These are phyloP conservation scores for Sporothrix phasma DNA, from an alignment of 2,329 filamentous ascomycete species.

Conservation along the genomic window DNA sequence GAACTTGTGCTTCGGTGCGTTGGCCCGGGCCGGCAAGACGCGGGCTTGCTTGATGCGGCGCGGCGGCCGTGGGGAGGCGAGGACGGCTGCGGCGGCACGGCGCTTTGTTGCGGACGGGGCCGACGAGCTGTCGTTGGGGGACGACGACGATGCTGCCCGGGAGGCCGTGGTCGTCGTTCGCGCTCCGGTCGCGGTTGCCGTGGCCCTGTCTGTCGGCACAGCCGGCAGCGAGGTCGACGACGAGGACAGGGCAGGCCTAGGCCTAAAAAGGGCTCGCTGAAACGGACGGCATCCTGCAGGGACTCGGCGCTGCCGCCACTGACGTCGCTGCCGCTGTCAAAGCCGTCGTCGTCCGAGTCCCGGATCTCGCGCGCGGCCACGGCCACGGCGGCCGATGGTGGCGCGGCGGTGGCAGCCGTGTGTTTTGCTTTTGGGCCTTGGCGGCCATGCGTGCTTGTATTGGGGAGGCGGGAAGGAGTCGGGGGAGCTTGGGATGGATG, in stretches of 20 bases:
- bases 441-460: neutral
- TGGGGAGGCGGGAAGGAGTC: constrained; percentile 13
- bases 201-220: neutral
- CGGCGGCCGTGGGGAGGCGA: constrained; percentile 37
- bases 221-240: neutral
- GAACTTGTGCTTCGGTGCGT: constrained; percentile 48
- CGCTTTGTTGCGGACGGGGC: constrained; percentile 14
- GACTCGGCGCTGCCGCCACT: constrained; percentile 9
- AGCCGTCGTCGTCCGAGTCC: constrained; percentile 14
- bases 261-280: neutral
- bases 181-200: neutral
- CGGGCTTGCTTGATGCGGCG: constrained; percentile 16
- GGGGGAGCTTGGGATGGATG: neutral
- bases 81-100: constrained; percentile 13
- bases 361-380: neutral
- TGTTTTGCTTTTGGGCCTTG: neutral
- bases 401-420: neutral
- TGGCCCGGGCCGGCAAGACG: constrained; percentile 20
- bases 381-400: no score
- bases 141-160: neutral
- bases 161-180: neutral
- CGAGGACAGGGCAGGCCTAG: no score
- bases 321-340: neutral
- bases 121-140: constrained; percentile 6
- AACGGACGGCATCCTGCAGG: neutral